A percentile compares a stretch with the other conserved stretches of the same genome.
These are phyloP conservation scores for Paramyrothecium roridum DNA, from an alignment of 2,329 filamentous ascomycete genomes.

Conservation along the genomic window DNA sequence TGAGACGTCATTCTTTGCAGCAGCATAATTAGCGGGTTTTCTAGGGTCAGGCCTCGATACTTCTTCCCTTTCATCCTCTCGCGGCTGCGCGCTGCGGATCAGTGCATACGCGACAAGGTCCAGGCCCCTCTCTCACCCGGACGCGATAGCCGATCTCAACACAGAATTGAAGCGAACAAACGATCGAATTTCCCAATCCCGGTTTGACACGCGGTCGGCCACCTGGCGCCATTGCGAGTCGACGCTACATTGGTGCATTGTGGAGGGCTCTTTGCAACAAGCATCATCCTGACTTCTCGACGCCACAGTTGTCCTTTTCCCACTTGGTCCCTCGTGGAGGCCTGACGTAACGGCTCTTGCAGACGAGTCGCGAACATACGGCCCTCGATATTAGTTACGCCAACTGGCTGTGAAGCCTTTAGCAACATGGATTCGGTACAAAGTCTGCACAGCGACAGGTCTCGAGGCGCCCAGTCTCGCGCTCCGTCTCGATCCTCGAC, in stretches of 20 bases:
- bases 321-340: not conserved
- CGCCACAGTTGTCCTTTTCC: not conserved
- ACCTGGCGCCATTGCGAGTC: no score
- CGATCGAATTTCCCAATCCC: not conserved
- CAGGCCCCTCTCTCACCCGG: not conserved
- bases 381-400: not conserved
- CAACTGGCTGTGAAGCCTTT: not conserved
- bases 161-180: not conserved
- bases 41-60: not conserved
- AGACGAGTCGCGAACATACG: not conserved
- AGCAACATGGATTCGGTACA: constrained; percentile 26
- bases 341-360: not conserved
- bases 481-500: constrained; percentile 44
- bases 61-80: not conserved
- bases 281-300: not conserved
- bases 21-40: not conserved
- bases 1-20: not conserved
- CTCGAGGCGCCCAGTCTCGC: constrained; percentile 32
- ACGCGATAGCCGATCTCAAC: not conserved
- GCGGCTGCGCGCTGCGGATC: not conserved
- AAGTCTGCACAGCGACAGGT: constrained; percentile 18
- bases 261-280: not conserved
- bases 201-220: no score
- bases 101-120: not conserved
- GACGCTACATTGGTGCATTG: not conserved